Conservation (phyloP, 345 rosid genomes). For the Citrus unshiu region DNA sequence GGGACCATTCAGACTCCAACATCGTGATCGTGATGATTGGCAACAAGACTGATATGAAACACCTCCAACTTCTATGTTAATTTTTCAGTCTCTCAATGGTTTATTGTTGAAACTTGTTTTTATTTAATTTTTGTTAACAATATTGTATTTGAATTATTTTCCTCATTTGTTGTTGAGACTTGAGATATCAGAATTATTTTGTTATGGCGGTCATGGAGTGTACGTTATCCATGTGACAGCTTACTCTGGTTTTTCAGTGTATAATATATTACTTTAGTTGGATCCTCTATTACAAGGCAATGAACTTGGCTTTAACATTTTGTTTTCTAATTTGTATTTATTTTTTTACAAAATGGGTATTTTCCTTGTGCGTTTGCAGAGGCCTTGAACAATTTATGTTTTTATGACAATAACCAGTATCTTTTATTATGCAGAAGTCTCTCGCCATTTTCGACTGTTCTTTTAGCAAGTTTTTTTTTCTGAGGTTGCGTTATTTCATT, state of each 20-base stretch:
- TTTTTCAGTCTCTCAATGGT: background rate
- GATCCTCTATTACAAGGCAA: background rate
- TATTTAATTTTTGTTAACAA: background rate
- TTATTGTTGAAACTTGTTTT: background rate
- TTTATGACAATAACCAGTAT: no score
- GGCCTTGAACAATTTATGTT: no score
- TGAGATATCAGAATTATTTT: background rate
- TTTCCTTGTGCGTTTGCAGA: no score
- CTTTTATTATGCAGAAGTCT: no score
- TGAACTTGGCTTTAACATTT: background rate
- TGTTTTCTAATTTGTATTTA: no score
- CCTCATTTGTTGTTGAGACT: background rate
- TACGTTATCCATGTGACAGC: background rate
- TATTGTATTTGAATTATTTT: background rate
- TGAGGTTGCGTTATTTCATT: no score
- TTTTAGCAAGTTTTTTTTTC: no score
- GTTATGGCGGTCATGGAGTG: background rate
- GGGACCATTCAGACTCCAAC: constrained; percentile 95
- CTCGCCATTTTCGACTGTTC: no score
- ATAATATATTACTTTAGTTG: no score
- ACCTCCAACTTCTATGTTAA: constrained; percentile 28
- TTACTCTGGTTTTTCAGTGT: background rate
- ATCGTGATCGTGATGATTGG: constrained; percentile 88
- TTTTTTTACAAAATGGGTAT: no score
- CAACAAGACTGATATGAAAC: constrained; percentile 91